A percentile compares a stretch with the other conserved stretches of the same genome.
phyloP scores from a whole-genome alignment of 305 asterid species.

The Fraxinus platypoda region DNA sequence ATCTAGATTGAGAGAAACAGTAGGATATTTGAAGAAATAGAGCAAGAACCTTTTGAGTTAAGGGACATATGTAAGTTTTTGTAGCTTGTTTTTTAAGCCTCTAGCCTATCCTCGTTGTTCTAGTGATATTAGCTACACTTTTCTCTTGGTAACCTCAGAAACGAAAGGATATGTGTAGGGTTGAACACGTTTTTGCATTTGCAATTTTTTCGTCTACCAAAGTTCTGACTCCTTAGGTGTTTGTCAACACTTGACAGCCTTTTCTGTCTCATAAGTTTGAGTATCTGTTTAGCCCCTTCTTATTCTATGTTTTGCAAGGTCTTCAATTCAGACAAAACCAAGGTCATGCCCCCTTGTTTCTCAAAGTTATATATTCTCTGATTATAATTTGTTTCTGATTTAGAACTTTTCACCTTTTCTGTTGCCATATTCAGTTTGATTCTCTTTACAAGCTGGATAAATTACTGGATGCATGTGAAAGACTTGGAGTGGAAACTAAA shows the following conservation, averaged over 20 bases:
- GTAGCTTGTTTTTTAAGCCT: background rate
- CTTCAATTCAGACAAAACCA: background rate
- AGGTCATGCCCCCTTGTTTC: background rate
- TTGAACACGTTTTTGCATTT: background rate
- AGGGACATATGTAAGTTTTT: background rate
- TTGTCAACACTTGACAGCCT: background rate
- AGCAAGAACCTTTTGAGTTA: background rate
- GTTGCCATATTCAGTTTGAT: slow-evolving; percentile 38
- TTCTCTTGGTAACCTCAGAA: background rate
- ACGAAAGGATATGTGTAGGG: background rate
- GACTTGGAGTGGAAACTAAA: slow-evolving; percentile 68
- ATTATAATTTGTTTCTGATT: background rate
- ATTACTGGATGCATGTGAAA: slow-evolving; percentile 51
- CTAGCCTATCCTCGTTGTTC: background rate
- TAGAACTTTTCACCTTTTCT: background rate
- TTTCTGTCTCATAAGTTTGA: background rate
- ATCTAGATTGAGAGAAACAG: background rate
- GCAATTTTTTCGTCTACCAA: background rate
- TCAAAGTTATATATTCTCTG: background rate
- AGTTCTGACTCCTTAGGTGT: background rate
- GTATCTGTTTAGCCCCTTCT: background rate
- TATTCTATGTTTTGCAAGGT: background rate
- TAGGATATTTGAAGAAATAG: background rate
- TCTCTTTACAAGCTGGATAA: slow-evolving; percentile 73
- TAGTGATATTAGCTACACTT: background rate